Base-by-base conservation (phyloP, 1,284 basidiomycete species). In the Singerocomus inundabilis region DNA sequence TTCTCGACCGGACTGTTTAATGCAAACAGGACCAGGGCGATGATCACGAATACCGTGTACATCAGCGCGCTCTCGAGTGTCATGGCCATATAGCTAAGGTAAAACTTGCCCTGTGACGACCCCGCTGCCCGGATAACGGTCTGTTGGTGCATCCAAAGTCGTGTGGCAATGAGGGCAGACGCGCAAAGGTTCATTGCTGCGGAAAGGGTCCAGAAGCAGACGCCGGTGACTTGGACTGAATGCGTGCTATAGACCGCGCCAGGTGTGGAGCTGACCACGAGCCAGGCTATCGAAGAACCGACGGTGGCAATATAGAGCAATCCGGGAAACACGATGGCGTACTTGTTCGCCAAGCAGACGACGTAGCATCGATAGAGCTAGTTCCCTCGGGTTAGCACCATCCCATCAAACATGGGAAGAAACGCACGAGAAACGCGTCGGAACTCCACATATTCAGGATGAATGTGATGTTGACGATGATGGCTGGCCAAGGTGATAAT, bases 341-440 rank as follows among this genome's bases (percentile, higher is more conserved):
- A 30, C 28, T 13, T 33, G 44, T 58, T 53, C 1, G 26, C 57
- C 46, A 43, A 44, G 39, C 48, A 64, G 36, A 62, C 40, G 36
- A 66, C 29, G 26, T 64, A 48, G n/a, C 56, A 64, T 13, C 63
- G 61, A 24, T 66, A 64, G 10, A 66, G 48, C 60, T 66, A 6
- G 11, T 12, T n/a, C n/a, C 12, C 5, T 13, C 2, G 16, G 8
- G 13, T 58, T 34, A 54, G 41, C 5, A 8, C 29, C 18, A 13
- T n/a, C n/a, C n/a, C n/a, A n/a, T n/a, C n/a, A n/a, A 21, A 5
- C 1, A n/a, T 11, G 4, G 30, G n/a, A n/a, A n/a, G 8, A 7
- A 13, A 56, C 61, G 42, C 35, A 62, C 60, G 2, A 62, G 59
- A 24, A 64, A 62, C 2, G 48, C 63, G 6, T 62, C 60, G 0